A percentile compares a stretch with the other conserved stretches of the same genome.
These are phyloP conservation scores for Blastobotrys parvus DNA, from an alignment of 805 yeast genomes.

Conservation along the genomic window DNA sequence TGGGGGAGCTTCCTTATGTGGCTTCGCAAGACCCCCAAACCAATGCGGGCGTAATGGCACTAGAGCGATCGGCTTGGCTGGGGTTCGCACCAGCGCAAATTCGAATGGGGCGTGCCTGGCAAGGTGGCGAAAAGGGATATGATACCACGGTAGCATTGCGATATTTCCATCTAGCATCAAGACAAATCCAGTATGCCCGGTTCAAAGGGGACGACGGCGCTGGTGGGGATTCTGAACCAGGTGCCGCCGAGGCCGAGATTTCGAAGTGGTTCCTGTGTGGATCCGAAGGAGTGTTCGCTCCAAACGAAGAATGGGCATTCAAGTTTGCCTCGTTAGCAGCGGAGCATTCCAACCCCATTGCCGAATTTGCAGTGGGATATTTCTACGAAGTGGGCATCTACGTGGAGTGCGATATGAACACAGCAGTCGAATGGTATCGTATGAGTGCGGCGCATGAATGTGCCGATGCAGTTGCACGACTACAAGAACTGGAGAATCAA, in stretches of 20 bases:
- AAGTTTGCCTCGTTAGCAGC: conserved; percentile 61
- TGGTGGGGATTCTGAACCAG: conserved; percentile 15
- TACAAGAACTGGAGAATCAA: conserved; percentile 13
- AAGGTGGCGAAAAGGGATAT: conserved; percentile 26
- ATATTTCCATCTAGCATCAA: conserved; percentile 28
- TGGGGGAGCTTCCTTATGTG: conserved; percentile 26
- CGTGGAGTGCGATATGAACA: conserved; percentile 33
- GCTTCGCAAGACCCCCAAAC: conserved; percentile 7
- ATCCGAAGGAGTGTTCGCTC: conserved; percentile 41
- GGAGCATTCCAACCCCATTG: conserved; percentile 49
- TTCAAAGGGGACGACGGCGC: conserved; percentile 11
- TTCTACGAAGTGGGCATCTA: conserved; percentile 63
- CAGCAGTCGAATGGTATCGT: conserved; percentile 44
- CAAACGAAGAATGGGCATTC: conserved; percentile 57
- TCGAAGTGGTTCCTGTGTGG: conserved; percentile 66
- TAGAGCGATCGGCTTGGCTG: conserved; percentile 30
- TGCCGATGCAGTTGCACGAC: conserved; percentile 26
- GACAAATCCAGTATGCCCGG: conserved; percentile 26
- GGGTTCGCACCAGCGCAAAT: conserved; percentile 31
- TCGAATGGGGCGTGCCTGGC: conserved; percentile 31
- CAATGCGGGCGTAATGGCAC: conserved; percentile 21
- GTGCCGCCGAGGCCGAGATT: conserved; percentile 32
- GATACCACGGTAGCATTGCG: conserved; percentile 27
- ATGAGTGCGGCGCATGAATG: conserved; percentile 47
- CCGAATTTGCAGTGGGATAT: conserved; percentile 62